A percentile compares a stretch with the other conserved stretches of the same genome.
Evolutionary conservation across 192 early-diverging fungal species (phyloP).

Genomic region (Linderina pennispora): DNA sequence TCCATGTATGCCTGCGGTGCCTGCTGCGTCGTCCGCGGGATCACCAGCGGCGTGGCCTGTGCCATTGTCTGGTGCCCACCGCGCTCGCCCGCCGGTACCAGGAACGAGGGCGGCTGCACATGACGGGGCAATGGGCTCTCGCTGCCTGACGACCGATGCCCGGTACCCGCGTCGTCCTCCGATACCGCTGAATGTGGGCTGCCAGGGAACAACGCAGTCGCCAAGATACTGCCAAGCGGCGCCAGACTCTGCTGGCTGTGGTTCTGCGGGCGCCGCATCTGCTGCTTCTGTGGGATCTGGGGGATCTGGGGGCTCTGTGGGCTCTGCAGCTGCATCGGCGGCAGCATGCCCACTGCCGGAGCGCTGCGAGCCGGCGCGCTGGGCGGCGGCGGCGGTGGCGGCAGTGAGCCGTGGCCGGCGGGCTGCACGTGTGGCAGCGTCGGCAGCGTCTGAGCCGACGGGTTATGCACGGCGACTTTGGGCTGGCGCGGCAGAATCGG

Average conservation of each 20-base stretch:
- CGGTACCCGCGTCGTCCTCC: slow-evolving; percentile 31
- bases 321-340: slow-evolving; percentile 12
- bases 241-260: slow-evolving; percentile 21
- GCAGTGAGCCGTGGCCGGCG: slow-evolving; percentile 33
- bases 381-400: slow-evolving; percentile 38
- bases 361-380: slow-evolving; percentile 8
- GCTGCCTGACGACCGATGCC: slow-evolving; percentile 44
- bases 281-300: slow-evolving; percentile 2
- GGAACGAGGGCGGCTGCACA: slow-evolving; percentile 35
- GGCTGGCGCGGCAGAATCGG: slow-evolving; percentile 46
- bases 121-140: slow-evolving; percentile 34
- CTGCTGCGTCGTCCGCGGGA: slow-evolving; percentile 31
- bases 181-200: slow-evolving; percentile 36
- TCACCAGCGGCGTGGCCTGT: slow-evolving; percentile 40
- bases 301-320: neutral
- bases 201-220: slow-evolving; percentile 41
- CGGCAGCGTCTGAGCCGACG: slow-evolving; percentile 15
- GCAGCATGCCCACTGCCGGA: slow-evolving; percentile 12
- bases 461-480: neutral
- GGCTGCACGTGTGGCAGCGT: slow-evolving; percentile 43
- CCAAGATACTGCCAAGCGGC: slow-evolving; percentile 31
- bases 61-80: slow-evolving; percentile 45
- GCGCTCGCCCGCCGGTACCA: slow-evolving; percentile 40
- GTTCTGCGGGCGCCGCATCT: slow-evolving; percentile 9
- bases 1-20: slow-evolving; percentile 35